Base-by-base conservation (phyloP, 2,329 filamentous ascomycete species). In the Dichotomopilus funicola region DNA sequence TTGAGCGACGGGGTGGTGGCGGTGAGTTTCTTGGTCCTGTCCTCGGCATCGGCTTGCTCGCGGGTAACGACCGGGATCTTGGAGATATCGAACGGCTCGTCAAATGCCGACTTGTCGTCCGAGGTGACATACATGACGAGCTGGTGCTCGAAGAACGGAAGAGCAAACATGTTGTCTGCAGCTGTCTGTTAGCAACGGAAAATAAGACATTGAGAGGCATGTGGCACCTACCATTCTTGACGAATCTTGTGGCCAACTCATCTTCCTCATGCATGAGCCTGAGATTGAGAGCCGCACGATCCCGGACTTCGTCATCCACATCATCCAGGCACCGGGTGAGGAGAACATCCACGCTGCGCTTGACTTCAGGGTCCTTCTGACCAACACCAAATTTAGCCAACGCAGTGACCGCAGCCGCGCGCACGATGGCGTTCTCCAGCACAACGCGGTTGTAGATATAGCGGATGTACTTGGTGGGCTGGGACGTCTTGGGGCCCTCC, bases 391-490 rank as follows among this genome's bases (percentile, higher is more conserved):
- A 99, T 73, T 97, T 99, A 66, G 92, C 90, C 60, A 99, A 75
- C 2, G 94, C 94, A 31, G 94, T 97, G 31, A 97, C 95, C 51
- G 94, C 94, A 8, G 94, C 91, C 49, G 94, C 94, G 64, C 94
- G 83, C 19, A 99, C 91, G 60, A 96, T 91, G 42, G 94, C 91
- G 69, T 99, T 99, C 73, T 99, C 94, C 51, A 99, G 76, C 12
- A 99, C 94, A 27, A 99, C 92, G 57, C 94, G 85, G 76, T 99
- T 99, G 78, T 99, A 99, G 68, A 99, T 99, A 73, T 97, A 99
- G 56, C 94, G 89, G 65, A 99, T 96, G 71, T 96, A 99, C 79
- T 99, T 97, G 55, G 94, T 97, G 0, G 94, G 94, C 66, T 96
- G 89, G 12, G 89, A 86, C 3, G 92, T 96, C 76, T 94, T 95